These are phyloP conservation scores for Aspergillus flavus DNA, from an alignment of 2,329 filamentous ascomycete genomes.

Conservation along the genomic window DNA sequence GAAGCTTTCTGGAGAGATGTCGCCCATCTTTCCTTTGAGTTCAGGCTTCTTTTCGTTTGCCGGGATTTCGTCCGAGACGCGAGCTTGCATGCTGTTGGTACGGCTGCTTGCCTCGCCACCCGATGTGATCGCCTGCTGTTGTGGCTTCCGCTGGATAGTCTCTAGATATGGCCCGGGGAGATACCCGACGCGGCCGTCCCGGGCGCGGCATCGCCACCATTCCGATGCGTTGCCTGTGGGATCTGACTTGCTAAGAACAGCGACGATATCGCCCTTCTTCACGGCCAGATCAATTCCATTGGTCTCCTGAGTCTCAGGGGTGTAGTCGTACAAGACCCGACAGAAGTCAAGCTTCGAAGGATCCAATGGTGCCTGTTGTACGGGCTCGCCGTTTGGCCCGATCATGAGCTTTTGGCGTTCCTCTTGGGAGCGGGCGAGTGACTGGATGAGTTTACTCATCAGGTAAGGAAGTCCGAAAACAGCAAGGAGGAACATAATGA, in stretches of 20 bases:
- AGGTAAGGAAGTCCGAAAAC: constrained; percentile 95
- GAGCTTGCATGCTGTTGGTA: constrained; percentile 56
- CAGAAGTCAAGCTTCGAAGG: constrained; percentile 95
- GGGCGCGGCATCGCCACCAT: constrained; percentile 94
- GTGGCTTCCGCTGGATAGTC: constrained; percentile 61
- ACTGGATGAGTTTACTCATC: constrained; percentile 92
- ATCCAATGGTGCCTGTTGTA: constrained; percentile 62
- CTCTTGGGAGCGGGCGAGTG: constrained; percentile 80
- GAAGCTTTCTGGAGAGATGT: constrained; percentile 70
- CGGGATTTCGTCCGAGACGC: constrained; percentile 22
- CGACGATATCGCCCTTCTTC: constrained; percentile 93
- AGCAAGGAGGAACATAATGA: constrained; percentile 91
- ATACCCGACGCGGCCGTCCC: constrained; percentile 89
- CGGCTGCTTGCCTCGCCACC: constrained; percentile 49
- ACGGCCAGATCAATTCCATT: constrained; percentile 85
- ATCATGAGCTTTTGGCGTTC: constrained; percentile 61
- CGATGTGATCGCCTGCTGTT: constrained; percentile 47
- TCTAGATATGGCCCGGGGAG: constrained; percentile 89
- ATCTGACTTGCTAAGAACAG: constrained; percentile 88
- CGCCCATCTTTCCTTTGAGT: constrained; percentile 62
- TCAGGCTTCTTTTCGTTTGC: constrained; percentile 48
- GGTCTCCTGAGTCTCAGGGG: constrained; percentile 66
- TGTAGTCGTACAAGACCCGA: constrained; percentile 91
- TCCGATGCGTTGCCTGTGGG: constrained; percentile 89
- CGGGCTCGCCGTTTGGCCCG: constrained; percentile 51